phyloP scores from a whole-genome alignment of 2,329 filamentous ascomycete species.

The Penicillium crustosum region DNA sequence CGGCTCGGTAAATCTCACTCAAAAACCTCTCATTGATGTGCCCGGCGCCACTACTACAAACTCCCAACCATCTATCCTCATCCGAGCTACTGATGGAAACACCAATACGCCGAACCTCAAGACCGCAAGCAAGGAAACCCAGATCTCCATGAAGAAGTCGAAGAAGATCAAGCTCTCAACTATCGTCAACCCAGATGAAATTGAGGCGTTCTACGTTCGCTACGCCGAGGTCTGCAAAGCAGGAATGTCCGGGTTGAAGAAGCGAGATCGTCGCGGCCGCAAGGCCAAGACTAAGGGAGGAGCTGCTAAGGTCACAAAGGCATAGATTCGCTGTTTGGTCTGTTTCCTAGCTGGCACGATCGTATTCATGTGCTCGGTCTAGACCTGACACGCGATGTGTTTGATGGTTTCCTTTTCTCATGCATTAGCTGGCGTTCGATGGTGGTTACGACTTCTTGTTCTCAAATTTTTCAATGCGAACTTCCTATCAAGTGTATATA shows the following conservation, averaged over 20 bases:
- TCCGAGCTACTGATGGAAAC: slow-evolving; percentile 82
- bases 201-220: slow-evolving; percentile 76
- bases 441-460: slow-evolving; percentile 12
- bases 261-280: slow-evolving; percentile 74
- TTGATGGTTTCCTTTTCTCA: slow-evolving; percentile 13
- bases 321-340: slow-evolving; percentile 21
- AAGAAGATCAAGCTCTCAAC: slow-evolving; percentile 79
- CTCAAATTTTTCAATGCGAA: slow-evolving; percentile 10
- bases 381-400: not conserved
- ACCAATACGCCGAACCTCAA: slow-evolving; percentile 48
- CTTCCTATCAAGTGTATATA: slow-evolving; percentile 22
- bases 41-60: slow-evolving; percentile 52
- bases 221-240: slow-evolving; percentile 91
- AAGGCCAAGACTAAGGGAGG: slow-evolving; percentile 58
- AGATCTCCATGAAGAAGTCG: slow-evolving; percentile 40
- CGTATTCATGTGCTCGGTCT: not conserved
- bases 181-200: slow-evolving; percentile 69
- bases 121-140: slow-evolving; percentile 35
- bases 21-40: slow-evolving; percentile 39
- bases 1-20: slow-evolving; percentile 47
- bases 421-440: slow-evolving; percentile 31
- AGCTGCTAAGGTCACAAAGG: slow-evolving; percentile 35
- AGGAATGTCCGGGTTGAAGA: slow-evolving; percentile 87
- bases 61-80: slow-evolving; percentile 69
- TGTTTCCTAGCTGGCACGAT: slow-evolving; percentile 2